A percentile compares a stretch with the other conserved stretches of the same genome.
These are phyloP conservation scores for Russula dissimulans DNA, from an alignment of 768 basidiomycete species.

Conservation along the genomic window DNA sequence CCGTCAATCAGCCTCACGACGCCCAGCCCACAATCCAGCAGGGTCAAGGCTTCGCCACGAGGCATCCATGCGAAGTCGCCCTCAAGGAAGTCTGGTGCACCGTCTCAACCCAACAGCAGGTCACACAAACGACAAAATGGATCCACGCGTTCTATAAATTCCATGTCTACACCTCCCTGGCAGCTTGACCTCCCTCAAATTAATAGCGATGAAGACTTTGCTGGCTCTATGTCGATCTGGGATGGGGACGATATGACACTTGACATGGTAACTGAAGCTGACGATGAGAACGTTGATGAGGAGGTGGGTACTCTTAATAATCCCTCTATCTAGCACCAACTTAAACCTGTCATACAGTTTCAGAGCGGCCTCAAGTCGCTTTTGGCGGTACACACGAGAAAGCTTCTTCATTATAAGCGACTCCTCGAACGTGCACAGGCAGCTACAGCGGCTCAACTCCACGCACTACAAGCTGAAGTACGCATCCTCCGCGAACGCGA, in stretches of 20 bases:
- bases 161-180: slow-evolving; percentile 6
- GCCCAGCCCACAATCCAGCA: slow-evolving; percentile 12
- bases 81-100: slow-evolving; percentile 14
- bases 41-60: slow-evolving; percentile 9
- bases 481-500: slow-evolving; percentile 48
- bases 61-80: slow-evolving; percentile 20
- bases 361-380: slow-evolving; percentile 35
- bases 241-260: slow-evolving; percentile 54
- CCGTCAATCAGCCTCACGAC: slow-evolving; percentile 12
- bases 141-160: slow-evolving; percentile 9
- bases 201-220: slow-evolving; percentile 20
- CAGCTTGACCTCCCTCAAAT: slow-evolving; percentile 23
- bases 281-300: slow-evolving; percentile 61
- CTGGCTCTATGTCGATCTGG: slow-evolving; percentile 32
- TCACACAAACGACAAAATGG: slow-evolving; percentile 21
- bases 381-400: slow-evolving; percentile 36
- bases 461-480: slow-evolving; percentile 78
- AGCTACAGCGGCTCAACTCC: slow-evolving; percentile 69
- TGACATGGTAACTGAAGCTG: slow-evolving; percentile 55
- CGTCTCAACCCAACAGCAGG: slow-evolving; percentile 22
- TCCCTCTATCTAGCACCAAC: neutral
- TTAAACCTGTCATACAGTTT: slow-evolving; percentile 28
- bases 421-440: slow-evolving; percentile 75
- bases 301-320: slow-evolving; percentile 36
- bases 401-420: slow-evolving; percentile 67